A percentile compares a stretch with the other conserved stretches of the same genome.
phyloP scores from a whole-genome alignment of 352 stramenopile genomes.

The Globisporangium ultimum region DNA sequence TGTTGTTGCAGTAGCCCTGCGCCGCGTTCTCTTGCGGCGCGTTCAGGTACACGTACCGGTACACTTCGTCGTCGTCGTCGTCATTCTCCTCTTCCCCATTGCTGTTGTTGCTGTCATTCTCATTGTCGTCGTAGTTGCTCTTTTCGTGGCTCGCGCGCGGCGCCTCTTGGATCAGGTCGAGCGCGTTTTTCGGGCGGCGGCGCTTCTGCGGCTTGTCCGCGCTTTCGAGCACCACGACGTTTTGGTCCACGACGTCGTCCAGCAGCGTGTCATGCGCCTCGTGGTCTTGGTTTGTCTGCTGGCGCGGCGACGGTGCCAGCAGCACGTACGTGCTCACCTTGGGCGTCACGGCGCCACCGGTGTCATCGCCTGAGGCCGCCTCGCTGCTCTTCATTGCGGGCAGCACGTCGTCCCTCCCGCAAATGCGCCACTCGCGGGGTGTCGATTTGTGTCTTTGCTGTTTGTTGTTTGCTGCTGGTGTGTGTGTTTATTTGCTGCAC shows the following conservation, averaged over 20 bases:
- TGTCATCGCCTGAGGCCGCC: slow-evolving; percentile 1
- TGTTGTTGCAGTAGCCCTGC: slow-evolving; percentile 66
- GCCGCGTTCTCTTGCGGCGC: slow-evolving; percentile 49
- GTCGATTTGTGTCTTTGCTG: slow-evolving; percentile 9
- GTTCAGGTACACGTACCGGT: slow-evolving; percentile 76
- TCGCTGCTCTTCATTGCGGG: not conserved
- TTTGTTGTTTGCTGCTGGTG: slow-evolving; percentile 20
- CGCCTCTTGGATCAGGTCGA: slow-evolving; percentile 22
- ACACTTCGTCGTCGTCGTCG: slow-evolving; percentile 29
- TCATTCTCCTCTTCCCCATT: not conserved
- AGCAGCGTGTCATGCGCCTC: slow-evolving; percentile 21
- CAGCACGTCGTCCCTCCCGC: slow-evolving; percentile 2
- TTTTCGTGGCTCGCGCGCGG: not conserved
- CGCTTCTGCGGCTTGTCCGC: slow-evolving; percentile 2
- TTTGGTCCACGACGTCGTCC: slow-evolving; percentile 11
- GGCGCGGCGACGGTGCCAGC: slow-evolving; percentile 11
- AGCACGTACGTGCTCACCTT: slow-evolving; percentile 16
- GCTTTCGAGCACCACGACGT: slow-evolving; percentile 22
- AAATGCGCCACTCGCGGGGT: not conserved
- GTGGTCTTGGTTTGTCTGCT: too few relatives aligned
- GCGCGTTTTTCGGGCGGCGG: not conserved
- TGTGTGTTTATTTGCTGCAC: too few relatives aligned
- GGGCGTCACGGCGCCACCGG: slow-evolving; percentile 4
- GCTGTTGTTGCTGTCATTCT: not conserved
- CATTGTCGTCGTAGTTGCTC: not conserved